These are phyloP conservation scores for Diplodia mutila DNA, from an alignment of 2,329 filamentous ascomycete genomes.

Conservation along the genomic window DNA sequence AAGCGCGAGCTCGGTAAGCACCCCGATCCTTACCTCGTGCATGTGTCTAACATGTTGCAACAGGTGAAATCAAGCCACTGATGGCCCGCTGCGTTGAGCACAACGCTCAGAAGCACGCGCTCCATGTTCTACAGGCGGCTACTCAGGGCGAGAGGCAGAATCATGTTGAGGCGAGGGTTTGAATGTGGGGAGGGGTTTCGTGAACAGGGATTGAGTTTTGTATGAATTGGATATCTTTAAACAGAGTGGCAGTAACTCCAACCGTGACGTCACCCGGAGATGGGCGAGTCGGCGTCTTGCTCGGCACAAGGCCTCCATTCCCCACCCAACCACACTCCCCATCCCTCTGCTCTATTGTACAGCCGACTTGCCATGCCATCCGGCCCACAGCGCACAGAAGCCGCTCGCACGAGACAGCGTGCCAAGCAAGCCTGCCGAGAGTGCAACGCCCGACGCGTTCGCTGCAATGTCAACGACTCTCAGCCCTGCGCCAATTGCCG, in stretches of 20 bases:
- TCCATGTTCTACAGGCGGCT: background rate
- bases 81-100: background rate
- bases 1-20: background rate
- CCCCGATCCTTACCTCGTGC: background rate
- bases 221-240: too few relatives aligned
- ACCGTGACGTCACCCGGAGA: background rate
- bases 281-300: background rate
- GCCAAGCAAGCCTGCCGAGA: conserved; percentile 50
- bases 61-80: background rate
- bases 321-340: background rate
- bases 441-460: conserved; percentile 51
- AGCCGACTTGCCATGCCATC: conserved; percentile 9
- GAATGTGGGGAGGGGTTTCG: too few relatives aligned
- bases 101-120: background rate
- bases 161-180: background rate
- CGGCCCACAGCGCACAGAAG: background rate
- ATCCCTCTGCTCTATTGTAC: background rate
- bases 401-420: conserved; percentile 30
- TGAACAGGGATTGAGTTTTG: too few relatives aligned
- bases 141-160: background rate
- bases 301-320: background rate
- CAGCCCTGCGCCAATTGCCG: conserved; percentile 51
- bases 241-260: too few relatives aligned
- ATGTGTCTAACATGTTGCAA: background rate
- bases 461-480: conserved; percentile 51